Base-by-base conservation (phyloP, 192 early-diverging fungal genomes). In the Podila epicladia region DNA sequence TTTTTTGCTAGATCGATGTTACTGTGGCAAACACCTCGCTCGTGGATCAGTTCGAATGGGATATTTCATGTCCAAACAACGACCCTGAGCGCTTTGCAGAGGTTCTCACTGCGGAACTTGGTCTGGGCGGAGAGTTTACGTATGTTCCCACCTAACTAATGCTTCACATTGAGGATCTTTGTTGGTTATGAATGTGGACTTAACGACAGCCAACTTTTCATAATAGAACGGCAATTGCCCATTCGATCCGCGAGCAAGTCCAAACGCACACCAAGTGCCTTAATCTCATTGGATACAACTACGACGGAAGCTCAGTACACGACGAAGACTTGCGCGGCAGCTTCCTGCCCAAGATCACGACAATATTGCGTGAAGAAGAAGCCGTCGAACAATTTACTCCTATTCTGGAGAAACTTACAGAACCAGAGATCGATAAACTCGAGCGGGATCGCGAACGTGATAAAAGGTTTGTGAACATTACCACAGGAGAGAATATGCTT, bases 41-140 rank as follows among this genome's bases (percentile, higher is more conserved):
- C 41, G 87, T 93, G 24, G 97, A 99, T 86, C 95, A 96, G 73
- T 93, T 99, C 69, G 97, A 99, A 73, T 99, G 97, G 97, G 96
- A 98, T 82, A 82, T 96, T 31, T 89, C 85, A 48, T 91, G 90
- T 74, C 79, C 83, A 41, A 82, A 90, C n/a, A 95, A 94, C 74
- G 87, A 89, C 32, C 96, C 96, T 5, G 97, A 99, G 75, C 69
- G 73, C 1, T 97, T 99, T 82, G 94, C 97, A 22, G 93, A 92
- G n/a, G 87, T 91, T 7, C 80, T 97, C 11, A 90, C 90, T 22
- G 74, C 82, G 1, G 97, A 99, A 72, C 75, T 93, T 45, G 91
- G 93, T 0, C 80, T 99, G 20, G 88, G 91, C 35, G 90, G 92
- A 28, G 97, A 97, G 87, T 99, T 99, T 72, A 92, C 85, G 94